Evolutionary conservation across 192 early-diverging fungal genomes (phyloP).

Genomic region (Backusella australiensis): DNA sequence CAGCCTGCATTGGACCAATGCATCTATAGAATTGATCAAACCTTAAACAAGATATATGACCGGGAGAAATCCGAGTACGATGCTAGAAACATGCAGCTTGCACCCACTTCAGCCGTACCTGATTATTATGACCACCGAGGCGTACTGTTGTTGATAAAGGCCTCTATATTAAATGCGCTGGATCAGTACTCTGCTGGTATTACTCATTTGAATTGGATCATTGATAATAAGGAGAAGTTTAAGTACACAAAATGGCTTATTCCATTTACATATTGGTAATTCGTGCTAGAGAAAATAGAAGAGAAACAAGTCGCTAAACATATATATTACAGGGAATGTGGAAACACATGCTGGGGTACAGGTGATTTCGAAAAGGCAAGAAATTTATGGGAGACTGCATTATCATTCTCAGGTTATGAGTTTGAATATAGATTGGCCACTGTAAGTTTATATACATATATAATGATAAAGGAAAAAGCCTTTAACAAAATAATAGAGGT

Average conservation of each 20-base stretch:
- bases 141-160: conserved; percentile 44
- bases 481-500: conserved; percentile 14
- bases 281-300: neutral
- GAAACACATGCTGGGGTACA: conserved; percentile 44
- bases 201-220: conserved; percentile 48
- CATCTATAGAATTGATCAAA: conserved; percentile 26
- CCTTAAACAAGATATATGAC: conserved; percentile 30
- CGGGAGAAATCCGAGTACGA: conserved; percentile 37
- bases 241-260: conserved; percentile 46
- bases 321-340: conserved; percentile 38
- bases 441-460: conserved; percentile 10
- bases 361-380: conserved; percentile 36
- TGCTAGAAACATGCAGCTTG: conserved; percentile 27
- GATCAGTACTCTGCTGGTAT: conserved; percentile 38
- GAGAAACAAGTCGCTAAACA: neutral
- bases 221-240: conserved; percentile 43
- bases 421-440: conserved; percentile 48
- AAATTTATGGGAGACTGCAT: conserved; percentile 45
- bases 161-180: conserved; percentile 45
- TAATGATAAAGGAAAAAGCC: neutral
- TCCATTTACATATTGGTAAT: conserved; percentile 53
- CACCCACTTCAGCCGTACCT: conserved; percentile 26
- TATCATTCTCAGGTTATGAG: conserved; percentile 43
- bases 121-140: conserved; percentile 45
- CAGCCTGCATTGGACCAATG: conserved; percentile 31